phyloP scores from a whole-genome alignment of 1,284 basidiomycete genomes.

The Phellopilus nigrolimitatus region DNA sequence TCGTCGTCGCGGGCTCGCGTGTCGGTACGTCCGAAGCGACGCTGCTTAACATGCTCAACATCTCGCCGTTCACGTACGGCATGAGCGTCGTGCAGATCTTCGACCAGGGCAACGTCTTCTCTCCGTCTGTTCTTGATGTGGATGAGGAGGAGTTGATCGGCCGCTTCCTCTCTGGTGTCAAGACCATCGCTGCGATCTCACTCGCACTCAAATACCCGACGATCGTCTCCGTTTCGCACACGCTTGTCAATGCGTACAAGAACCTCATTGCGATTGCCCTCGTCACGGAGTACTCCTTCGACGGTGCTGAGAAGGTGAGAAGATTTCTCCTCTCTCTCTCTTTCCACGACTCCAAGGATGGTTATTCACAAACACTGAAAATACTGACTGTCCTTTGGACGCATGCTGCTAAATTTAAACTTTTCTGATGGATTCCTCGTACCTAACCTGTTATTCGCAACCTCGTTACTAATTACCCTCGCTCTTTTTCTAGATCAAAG shows the following conservation, averaged over 20 bases:
- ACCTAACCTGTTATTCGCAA: conserved; percentile 25
- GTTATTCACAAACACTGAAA: conserved; percentile 64
- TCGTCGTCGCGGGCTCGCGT: conserved; percentile 87
- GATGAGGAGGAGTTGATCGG: conserved; percentile 88
- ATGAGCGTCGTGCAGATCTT: conserved; percentile 96
- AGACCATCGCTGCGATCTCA: conserved; percentile 94
- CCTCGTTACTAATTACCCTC: conserved; percentile 14
- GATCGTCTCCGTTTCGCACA: conserved; percentile 89
- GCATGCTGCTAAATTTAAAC: conserved; percentile 36
- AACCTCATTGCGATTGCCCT: conserved; percentile 91
- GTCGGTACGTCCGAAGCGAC: conserved; percentile 98
- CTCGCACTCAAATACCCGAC: conserved; percentile 96
- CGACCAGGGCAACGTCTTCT: conserved; percentile 88
- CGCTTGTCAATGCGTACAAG: conserved; percentile 99
- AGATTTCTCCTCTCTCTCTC: conserved; percentile 17
- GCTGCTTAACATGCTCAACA: conserved; percentile 98
- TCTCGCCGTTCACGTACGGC: conserved; percentile 98
- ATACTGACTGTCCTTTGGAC: conserved; percentile 61
- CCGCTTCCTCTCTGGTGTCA: conserved; percentile 90
- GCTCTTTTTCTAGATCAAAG: conserved; percentile 71
- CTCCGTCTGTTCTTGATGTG: conserved; percentile 89
- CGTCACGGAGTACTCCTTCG: conserved; percentile 93
- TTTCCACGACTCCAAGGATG: conserved; percentile 24
- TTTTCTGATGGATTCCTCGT: conserved; percentile 29
- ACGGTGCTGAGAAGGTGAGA: conserved; percentile 88